phyloP scores from a whole-genome alignment of 495 filamentous ascomycete species.

The Platismatia glauca region DNA sequence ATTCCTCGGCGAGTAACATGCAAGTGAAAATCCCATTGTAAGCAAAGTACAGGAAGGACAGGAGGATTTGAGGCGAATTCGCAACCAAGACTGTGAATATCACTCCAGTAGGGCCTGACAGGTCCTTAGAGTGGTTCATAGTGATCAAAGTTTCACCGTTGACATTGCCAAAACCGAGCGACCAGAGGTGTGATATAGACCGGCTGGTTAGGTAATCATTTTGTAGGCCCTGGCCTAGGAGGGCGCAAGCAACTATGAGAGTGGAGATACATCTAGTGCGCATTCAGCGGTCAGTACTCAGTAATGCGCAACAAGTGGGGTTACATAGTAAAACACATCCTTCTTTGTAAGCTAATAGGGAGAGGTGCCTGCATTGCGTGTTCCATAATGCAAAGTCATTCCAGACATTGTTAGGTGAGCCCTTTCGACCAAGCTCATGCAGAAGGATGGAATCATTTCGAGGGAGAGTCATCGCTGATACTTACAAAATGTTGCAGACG shows the following conservation, averaged over 20 bases:
- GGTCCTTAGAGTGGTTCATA: not conserved
- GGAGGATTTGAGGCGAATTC: constrained; percentile 37
- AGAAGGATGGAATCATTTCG: too few relatives aligned
- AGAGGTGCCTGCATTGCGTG: too few relatives aligned
- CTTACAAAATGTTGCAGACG: constrained; percentile 21
- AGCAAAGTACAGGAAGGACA: constrained; percentile 35
- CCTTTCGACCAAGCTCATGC: too few relatives aligned
- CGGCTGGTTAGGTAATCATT: not conserved
- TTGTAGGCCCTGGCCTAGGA: not conserved
- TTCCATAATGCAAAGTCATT: too few relatives aligned
- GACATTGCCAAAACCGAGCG: constrained; percentile 28
- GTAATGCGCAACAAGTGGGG: too few relatives aligned
- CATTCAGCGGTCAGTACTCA: too few relatives aligned
- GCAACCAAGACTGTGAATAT: constrained; percentile 28
- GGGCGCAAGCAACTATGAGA: too few relatives aligned
- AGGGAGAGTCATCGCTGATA: too few relatives aligned
- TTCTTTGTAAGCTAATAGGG: too few relatives aligned
- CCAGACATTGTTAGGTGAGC: too few relatives aligned
- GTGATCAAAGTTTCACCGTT: constrained; percentile 21
- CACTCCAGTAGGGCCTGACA: constrained; percentile 12
- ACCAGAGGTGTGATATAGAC: constrained; percentile 11
- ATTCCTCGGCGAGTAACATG: constrained; percentile 36
- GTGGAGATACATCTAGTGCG: too few relatives aligned
- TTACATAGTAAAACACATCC: too few relatives aligned
- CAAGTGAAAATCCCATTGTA: constrained; percentile 33